Evolutionary conservation across 176 grass and related monocot species (phyloP).

Genomic region (Triticum monococcum): DNA sequence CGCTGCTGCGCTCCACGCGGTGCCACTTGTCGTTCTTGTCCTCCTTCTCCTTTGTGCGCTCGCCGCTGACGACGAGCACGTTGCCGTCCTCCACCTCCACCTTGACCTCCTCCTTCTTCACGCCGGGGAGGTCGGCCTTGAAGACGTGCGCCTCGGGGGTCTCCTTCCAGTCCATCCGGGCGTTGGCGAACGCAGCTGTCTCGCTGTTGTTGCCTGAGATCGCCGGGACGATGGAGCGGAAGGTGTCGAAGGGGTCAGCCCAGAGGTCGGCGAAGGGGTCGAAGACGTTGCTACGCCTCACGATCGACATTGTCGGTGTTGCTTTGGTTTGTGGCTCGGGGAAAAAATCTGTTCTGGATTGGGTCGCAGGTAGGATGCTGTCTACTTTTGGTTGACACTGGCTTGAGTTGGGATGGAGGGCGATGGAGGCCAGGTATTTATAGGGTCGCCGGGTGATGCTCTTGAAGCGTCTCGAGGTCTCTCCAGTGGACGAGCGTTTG

Average conservation of each 20-base stretch:
- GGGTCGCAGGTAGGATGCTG: not conserved
- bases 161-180: constrained; percentile 42
- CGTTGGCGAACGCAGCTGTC: constrained; percentile 7
- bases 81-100: constrained; percentile 46
- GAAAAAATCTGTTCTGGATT: not conserved
- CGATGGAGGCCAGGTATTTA: no score
- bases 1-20: constrained; percentile 42
- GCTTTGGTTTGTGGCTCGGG: not conserved
- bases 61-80: constrained; percentile 39
- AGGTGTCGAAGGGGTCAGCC: constrained; percentile 30
- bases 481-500: not conserved
- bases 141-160: constrained; percentile 30
- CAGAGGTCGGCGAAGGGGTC: constrained; percentile 44
- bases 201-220: not conserved
- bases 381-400: not conserved
- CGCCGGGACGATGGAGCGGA: constrained; percentile 26
- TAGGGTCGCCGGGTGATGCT: not conserved
- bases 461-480: constrained; percentile 13
- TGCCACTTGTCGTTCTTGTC: constrained; percentile 48
- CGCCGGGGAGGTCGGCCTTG: constrained; percentile 38
- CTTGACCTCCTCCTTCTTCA: constrained; percentile 47
- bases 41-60: constrained; percentile 35
- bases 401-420: no score
- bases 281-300: constrained; percentile 46
- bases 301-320: constrained; percentile 24